Percentiles rank a stretch among this genome's conserved stretches.
Conservation (phyloP, 345 rosid species). For the Gynandropsis gynandra region DNA sequence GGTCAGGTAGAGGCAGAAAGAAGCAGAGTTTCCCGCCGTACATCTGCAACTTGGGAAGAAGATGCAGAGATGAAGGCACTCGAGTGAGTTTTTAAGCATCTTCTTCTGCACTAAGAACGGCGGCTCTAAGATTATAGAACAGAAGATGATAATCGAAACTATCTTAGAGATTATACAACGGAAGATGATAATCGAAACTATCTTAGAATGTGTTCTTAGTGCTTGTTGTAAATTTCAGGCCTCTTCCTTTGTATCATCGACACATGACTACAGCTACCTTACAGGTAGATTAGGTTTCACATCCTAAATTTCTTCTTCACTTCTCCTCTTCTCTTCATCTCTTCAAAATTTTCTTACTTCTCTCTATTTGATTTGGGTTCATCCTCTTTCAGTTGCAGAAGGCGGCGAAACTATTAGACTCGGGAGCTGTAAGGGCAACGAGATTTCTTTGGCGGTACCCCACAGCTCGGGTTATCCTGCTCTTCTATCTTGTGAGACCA, state of each 20-base stretch:
- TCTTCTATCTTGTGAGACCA: conserved; percentile 73
- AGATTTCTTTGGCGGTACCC: conserved; percentile 98
- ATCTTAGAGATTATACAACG: conserved; percentile 17
- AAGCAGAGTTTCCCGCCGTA: conserved; percentile 63
- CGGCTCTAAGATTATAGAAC: not conserved
- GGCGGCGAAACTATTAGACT: conserved; percentile 82
- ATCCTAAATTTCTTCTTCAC: conserved; percentile 1
- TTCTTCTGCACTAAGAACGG: not conserved
- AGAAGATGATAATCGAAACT: conserved; percentile 66
- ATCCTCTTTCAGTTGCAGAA: conserved; percentile 62
- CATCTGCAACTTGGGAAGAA: conserved; percentile 87
- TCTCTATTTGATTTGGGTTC: conserved; percentile 11
- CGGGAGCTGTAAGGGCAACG: conserved; percentile 95
- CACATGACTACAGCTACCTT: conserved; percentile 72
- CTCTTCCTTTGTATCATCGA: conserved; percentile 86
- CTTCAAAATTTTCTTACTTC: not conserved
- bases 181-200: conserved; percentile 63
- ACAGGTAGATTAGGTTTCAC: conserved; percentile 42
- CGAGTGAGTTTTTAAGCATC: conserved; percentile 46
- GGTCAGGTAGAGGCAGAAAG: conserved; percentile 83
- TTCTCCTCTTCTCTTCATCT: not conserved
- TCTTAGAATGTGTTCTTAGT: conserved; percentile 43
- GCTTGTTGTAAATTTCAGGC: conserved; percentile 45
- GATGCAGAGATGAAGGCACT: conserved; percentile 87
- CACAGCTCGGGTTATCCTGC: conserved; percentile 64